A percentile compares a stretch with the other conserved stretches of the same genome.
These are phyloP conservation scores for Clonostachys byssicola DNA, from an alignment of 2,329 filamentous ascomycete species.

Conservation along the genomic window DNA sequence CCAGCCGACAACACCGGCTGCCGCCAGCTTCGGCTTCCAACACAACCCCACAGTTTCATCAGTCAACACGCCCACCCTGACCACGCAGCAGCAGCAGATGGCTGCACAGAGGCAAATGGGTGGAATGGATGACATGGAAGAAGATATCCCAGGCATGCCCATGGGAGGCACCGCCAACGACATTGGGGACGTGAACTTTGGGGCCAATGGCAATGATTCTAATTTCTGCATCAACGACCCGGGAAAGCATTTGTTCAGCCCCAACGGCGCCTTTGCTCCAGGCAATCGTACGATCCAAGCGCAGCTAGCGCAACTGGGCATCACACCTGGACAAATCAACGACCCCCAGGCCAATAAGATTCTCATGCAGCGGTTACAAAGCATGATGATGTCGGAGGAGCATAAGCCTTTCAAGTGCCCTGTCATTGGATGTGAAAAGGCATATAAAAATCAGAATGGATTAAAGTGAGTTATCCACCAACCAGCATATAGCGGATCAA, in stretches of 20 bases:
- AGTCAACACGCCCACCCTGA: conserved; percentile 90
- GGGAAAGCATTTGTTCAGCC: conserved; percentile 87
- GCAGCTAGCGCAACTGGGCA: conserved; percentile 66
- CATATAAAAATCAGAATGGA: conserved; percentile 99
- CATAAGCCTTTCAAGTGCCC: conserved; percentile 97
- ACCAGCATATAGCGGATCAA: conserved; percentile 1
- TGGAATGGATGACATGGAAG: conserved; percentile 65
- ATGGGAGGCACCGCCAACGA: conserved; percentile 46
- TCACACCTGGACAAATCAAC: conserved; percentile 69
- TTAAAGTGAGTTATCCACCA: conserved; percentile 69
- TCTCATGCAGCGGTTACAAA: conserved; percentile 52
- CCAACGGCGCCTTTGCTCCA: conserved; percentile 67
- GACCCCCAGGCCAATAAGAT: conserved; percentile 69
- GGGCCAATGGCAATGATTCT: conserved; percentile 34
- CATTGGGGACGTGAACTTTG: conserved; percentile 34
- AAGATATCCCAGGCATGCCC: conserved; percentile 62
- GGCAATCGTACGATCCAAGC: conserved; percentile 59
- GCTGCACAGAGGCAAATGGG: conserved; percentile 39
- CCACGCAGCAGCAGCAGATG: conserved; percentile 61
- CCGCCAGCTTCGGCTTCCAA: conserved; percentile 73
- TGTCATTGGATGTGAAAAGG: conserved; percentile 97
- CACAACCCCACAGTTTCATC: conserved; percentile 97
- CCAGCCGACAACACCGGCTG: conserved; percentile 79
- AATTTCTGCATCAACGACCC: conserved; percentile 81
- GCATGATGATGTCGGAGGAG: conserved; percentile 74